Base-by-base conservation (phyloP, 164 flowering plant genomes). In the Vitis labrusca region DNA sequence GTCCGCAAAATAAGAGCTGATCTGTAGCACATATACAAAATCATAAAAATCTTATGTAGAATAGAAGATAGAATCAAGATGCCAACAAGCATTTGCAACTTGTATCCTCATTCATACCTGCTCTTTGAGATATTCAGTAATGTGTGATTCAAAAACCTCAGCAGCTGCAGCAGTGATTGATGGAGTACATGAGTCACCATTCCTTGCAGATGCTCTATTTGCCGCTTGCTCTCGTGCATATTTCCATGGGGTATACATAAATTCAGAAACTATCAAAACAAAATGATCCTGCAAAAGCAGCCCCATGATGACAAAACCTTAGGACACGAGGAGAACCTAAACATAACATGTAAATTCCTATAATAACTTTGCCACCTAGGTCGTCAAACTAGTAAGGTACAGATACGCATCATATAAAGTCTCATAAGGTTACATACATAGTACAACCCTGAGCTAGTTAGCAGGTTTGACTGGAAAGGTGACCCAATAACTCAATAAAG, bases 201-300 rank as follows among this genome's bases (percentile, higher is more conserved):
- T 83, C 50, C 71, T 76, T 3, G 67, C 44, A 65, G 85, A 76
- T 58, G 80, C 75, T 69, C 86, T 81, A 17, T 50, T 71, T 56
- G 79, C 80, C 61, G 85, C 77, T 81, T 83, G 89, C 17, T 91
- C 85, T 83, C 79, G 86, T 64, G 89, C 86, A 85, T 78, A 82
- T 53, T 84, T 85, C 99, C 99, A 95, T n/a, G 99, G 99, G 29
- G 69, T 80, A 64, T 85, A 85, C 78, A 93, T 75, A 75, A 91
- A 95, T 74, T 95, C 89, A 50, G 98, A 90, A 71, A 91, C 95
- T 64, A 84, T 78, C 63, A 85, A 68, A 69, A 88, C 74, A 77
- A 95, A 95, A 69, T 86, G 89, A 71, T 93, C 97, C 98, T 95
- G 89, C 73, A 73, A 66, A 68, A 37, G 7, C 44, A 32, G 16